Conservation (phyloP, 192 early-diverging fungal species). For the Gaertneriomyces semiglobifer region DNA sequence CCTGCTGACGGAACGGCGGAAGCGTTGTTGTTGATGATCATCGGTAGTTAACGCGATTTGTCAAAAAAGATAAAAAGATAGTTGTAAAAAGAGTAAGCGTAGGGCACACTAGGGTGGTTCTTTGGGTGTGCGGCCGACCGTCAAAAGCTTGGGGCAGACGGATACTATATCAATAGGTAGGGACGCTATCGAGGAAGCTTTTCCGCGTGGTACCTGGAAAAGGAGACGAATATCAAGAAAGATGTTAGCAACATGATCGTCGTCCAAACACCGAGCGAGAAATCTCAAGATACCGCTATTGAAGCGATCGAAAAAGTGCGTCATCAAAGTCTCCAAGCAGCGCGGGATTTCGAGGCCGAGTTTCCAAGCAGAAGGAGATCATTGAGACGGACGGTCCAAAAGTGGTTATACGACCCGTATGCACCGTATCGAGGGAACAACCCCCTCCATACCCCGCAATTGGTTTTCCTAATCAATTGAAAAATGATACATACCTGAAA, state of each 20-base stretch:
- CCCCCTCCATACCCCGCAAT: too few species aligned
- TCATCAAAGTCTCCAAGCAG: too few species aligned
- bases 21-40: conserved; percentile 22
- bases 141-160: conserved; percentile 13
- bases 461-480: too few species aligned
- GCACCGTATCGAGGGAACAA: too few species aligned
- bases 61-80: neutral
- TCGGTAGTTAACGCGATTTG: conserved; percentile 1
- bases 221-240: neutral
- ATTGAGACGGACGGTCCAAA: too few species aligned
- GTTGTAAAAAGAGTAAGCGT: neutral
- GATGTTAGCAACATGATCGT: neutral
- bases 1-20: conserved; percentile 5
- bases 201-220: conserved; percentile 29
- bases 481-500: conserved; percentile 16
- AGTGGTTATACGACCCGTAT: too few species aligned
- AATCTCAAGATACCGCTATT: neutral
- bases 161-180: conserved; percentile 16
- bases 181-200: conserved; percentile 28
- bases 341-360: too few species aligned
- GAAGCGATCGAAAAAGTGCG: too few species aligned
- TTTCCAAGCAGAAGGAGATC: too few species aligned
- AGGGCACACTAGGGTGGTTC: conserved; percentile 25
- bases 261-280: neutral
- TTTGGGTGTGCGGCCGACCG: conserved; percentile 20